Evolutionary conservation across 164 flowering plant species (phyloP), one percentile per base, ranked within the genome.

Genomic region (Magnolia officinalis): DNA sequence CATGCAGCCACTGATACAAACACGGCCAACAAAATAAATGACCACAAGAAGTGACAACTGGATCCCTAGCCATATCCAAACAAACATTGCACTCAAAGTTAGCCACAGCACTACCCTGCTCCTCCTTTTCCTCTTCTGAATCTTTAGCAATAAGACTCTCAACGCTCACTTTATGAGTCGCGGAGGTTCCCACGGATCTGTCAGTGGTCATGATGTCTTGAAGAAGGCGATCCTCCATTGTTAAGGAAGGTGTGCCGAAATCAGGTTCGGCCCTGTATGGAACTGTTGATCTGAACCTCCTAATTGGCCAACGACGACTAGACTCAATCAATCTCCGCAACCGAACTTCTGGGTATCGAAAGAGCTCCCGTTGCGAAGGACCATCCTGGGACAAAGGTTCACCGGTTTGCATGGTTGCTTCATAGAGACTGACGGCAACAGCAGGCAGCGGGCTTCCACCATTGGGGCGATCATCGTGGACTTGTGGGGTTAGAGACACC

Each of bases 11-110:
- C 74, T 83, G 84, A 70, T 77, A 83, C 18, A 83, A 73, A 74
- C 86, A 83, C 7, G 82, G 82, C 86, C 86, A 83, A 71, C 86
- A 83, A 51, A 83, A 83, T 19, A 83, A 73, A 75, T 83, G 86
- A 26, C 86, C 86, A 65, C 86, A 83, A 2, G 82, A 79, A 77
- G 86, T 83, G 65, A 83, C 86, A 37, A 83, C 82, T 2, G 86
- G 84, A 14, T 83, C 86, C 73, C 74, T 79, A 24, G 86, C 86
- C 63, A 83, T 73, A 29, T 83, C 86, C 73, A 83, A 79, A 77
- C 86, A 83, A 23, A 83, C 75, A 74, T 83, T 83, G 67, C 86
- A 83, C 24, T 81, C 84, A 77, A 83, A 83, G 55, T 75, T 79
- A 0, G 79, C 82, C 2, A 61, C 77, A 8, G 52, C 77, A 21